Percentiles rank a stretch among this genome's conserved stretches.
Evolutionary conservation across 139 green algal genomes (phyloP).

Genomic region (Volvox reticuliferus): DNA sequence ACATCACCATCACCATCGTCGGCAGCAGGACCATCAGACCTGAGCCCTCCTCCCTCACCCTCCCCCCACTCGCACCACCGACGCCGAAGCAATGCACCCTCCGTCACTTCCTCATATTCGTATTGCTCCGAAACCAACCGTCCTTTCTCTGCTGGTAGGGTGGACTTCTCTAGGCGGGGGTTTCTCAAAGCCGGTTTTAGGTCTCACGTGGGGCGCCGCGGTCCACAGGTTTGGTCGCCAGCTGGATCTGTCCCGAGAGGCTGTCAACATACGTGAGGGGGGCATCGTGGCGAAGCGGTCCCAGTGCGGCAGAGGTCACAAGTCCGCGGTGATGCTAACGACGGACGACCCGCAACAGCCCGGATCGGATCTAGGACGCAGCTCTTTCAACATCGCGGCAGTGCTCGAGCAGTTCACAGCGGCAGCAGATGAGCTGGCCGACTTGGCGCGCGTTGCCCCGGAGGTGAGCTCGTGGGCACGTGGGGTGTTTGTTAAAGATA

Average conservation of each 20-base stretch:
- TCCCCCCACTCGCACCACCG: too few relatives aligned
- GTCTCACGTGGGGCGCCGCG: too few relatives aligned
- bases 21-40: too few relatives aligned
- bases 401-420: background rate
- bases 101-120: background rate
- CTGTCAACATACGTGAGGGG: slow-evolving; percentile 69
- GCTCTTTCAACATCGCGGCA: background rate
- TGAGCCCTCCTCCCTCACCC: too few relatives aligned
- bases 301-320: slow-evolving; percentile 49
- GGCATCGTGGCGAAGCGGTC: slow-evolving; percentile 67
- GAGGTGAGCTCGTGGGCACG: background rate
- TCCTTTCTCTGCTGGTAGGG: background rate
- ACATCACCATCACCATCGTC: too few relatives aligned
- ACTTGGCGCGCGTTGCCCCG: background rate
- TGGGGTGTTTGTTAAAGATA: background rate
- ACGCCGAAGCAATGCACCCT: too few relatives aligned
- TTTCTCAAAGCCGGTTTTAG: too few relatives aligned
- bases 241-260: slow-evolving; percentile 65
- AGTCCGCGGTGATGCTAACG: background rate
- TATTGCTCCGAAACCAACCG: too few relatives aligned
- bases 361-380: background rate
- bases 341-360: slow-evolving; percentile 34
- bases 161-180: background rate
- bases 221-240: slow-evolving; percentile 4
- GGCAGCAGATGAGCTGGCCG: background rate